A percentile compares a stretch with the other conserved stretches of the same genome.
Evolutionary conservation across 2,329 filamentous ascomycete genomes (phyloP).

Genomic region (Talaromyces sp.): DNA sequence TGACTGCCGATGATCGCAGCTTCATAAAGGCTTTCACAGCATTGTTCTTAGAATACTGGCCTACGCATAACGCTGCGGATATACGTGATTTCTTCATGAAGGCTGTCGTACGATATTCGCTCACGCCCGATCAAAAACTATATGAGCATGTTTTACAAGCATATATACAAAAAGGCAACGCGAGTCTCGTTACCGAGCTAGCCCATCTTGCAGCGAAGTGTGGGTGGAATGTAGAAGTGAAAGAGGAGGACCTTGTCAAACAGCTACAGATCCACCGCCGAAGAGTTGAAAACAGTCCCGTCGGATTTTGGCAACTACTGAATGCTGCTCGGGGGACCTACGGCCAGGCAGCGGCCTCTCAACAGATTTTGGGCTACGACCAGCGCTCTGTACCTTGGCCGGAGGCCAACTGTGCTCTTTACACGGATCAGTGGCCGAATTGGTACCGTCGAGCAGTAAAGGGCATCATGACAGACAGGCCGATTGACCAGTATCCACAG

Average conservation of each 20-base stretch:
- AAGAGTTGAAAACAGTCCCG: conserved; percentile 33
- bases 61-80: conserved; percentile 32
- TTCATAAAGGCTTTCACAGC: conserved; percentile 38
- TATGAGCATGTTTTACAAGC: conserved; percentile 41
- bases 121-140: conserved; percentile 38
- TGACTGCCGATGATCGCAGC: conserved; percentile 28
- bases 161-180: conserved; percentile 38
- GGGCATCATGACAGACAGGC: conserved; percentile 26
- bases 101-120: conserved; percentile 34
- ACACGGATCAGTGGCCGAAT: conserved; percentile 20
- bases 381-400: conserved; percentile 29
- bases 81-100: conserved; percentile 37
- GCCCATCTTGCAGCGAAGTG: conserved; percentile 29
- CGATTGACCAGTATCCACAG: conserved; percentile 32
- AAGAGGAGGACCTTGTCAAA: conserved; percentile 30
- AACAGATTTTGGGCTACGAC: conserved; percentile 37
- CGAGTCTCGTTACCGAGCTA: conserved; percentile 32
- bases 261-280: conserved; percentile 34
- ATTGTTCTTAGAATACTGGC: conserved; percentile 42
- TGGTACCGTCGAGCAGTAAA: conserved; percentile 34
- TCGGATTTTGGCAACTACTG: conserved; percentile 42
- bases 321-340: conserved; percentile 36
- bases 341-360: conserved; percentile 31
- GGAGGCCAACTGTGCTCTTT: conserved; percentile 27
- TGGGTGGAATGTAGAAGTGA: conserved; percentile 33